phyloP scores from a whole-genome alignment of 306 rosid genomes.

The Benincasa hispida region DNA sequence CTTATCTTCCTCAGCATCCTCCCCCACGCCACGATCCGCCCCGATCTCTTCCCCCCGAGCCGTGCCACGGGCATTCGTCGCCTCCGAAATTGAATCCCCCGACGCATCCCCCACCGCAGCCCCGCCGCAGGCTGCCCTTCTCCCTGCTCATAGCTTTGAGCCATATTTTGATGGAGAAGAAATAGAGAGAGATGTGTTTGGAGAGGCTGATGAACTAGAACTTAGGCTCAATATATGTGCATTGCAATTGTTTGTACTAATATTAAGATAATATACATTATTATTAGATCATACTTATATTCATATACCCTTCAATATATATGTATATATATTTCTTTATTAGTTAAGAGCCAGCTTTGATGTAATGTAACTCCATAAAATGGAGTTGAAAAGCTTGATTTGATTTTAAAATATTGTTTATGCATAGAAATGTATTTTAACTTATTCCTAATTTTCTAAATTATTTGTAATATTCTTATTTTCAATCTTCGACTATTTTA shows the following conservation, averaged over 20 bases:
- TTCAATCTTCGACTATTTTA: not conserved
- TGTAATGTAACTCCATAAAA: not conserved
- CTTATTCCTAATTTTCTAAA: not conserved
- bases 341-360: not conserved
- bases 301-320: not conserved
- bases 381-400: not conserved
- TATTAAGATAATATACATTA: not conserved
- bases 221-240: not conserved
- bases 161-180: not conserved
- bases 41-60: conserved; percentile 9
- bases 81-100: conserved; percentile 1
- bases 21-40: not conserved
- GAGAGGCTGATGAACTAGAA: not conserved
- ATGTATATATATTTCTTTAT: not conserved
- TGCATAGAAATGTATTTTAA: not conserved
- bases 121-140: not conserved
- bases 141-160: not conserved
- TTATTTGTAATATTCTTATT: not conserved
- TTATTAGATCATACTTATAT: not conserved
- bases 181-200: not conserved
- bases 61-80: conserved; percentile 10
- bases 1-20: conserved; percentile 7
- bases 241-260: not conserved
- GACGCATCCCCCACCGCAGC: not conserved
- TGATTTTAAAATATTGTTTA: not conserved